These are phyloP conservation scores for Takashimella tepidaria DNA, from an alignment of 1,284 basidiomycete species.

Conservation along the genomic window DNA sequence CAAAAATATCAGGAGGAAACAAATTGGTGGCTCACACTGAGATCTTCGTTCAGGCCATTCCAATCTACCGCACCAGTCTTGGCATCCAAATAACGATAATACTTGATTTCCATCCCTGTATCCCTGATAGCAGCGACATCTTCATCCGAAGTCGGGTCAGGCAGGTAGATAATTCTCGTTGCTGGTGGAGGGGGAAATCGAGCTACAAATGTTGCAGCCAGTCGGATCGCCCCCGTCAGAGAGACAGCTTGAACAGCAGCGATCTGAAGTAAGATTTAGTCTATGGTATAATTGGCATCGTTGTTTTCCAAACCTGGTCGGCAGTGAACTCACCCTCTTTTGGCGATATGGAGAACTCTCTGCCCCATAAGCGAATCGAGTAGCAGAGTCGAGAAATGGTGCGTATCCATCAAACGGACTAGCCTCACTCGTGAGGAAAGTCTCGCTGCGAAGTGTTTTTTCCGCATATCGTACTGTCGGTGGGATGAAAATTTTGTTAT, in stretches of 20 bases:
- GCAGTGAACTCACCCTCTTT: constrained; percentile 45
- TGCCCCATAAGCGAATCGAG: constrained; percentile 42
- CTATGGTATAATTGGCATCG: too few species aligned
- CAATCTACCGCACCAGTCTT: constrained; percentile 85
- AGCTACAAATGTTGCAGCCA: constrained; percentile 82
- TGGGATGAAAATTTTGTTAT: constrained; percentile 83
- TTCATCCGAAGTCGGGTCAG: constrained; percentile 38
- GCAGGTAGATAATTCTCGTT: constrained; percentile 29
- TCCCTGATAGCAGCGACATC: constrained; percentile 36
- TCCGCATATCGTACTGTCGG: constrained; percentile 81
- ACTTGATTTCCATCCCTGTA: constrained; percentile 39
- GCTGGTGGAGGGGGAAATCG: constrained; percentile 52
- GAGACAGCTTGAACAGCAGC: constrained; percentile 78
- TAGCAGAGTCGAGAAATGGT: constrained; percentile 37
- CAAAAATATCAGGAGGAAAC: background rate
- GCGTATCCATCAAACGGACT: constrained; percentile 41
- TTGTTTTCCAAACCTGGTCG: constrained; percentile 14
- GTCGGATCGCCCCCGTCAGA: constrained; percentile 90
- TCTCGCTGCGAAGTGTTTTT: constrained; percentile 31
- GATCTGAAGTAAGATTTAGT: constrained; percentile 31
- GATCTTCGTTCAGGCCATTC: constrained; percentile 62
- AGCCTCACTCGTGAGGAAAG: constrained; percentile 25
- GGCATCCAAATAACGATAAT: constrained; percentile 70
- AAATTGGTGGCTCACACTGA: constrained; percentile 42
- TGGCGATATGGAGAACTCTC: constrained; percentile 69